A percentile compares a stretch with the other conserved stretches of the same genome.
phyloP scores from a whole-genome alignment of 495 filamentous ascomycete species.

The Melanomma pulvis-pyrius region DNA sequence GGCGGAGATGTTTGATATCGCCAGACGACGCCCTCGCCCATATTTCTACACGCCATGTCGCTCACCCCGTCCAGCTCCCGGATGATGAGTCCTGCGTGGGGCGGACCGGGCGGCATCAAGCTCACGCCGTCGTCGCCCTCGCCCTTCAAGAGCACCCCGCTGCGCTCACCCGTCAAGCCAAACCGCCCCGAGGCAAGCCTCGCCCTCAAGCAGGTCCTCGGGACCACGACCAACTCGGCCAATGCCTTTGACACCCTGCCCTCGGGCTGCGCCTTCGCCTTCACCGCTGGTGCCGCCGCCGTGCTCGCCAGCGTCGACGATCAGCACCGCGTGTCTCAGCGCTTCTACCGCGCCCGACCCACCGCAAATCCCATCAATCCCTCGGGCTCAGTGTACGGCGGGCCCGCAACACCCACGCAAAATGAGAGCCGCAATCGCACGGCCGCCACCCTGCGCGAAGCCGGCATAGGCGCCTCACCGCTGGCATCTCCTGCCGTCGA shows the following conservation, averaged over 20 bases:
- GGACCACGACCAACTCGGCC: constrained; percentile 80
- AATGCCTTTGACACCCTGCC: constrained; percentile 84
- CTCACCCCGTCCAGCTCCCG: constrained; percentile 51
- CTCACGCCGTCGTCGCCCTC: constrained; percentile 80
- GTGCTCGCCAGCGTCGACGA: constrained; percentile 83
- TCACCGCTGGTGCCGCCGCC: constrained; percentile 90
- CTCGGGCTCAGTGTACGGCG: constrained; percentile 48
- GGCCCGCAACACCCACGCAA: constrained; percentile 65
- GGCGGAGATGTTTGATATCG: constrained; percentile 33
- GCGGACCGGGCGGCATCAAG: constrained; percentile 55
- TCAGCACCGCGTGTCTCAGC: constrained; percentile 70
- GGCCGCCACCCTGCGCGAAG: constrained; percentile 59
- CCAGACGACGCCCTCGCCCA: constrained; percentile 30
- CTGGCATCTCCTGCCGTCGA: constrained; percentile 51
- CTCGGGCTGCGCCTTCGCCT: constrained; percentile 73
- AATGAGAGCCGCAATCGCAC: constrained; percentile 65
- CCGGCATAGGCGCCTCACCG: constrained; percentile 48
- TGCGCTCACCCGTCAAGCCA: constrained; percentile 62
- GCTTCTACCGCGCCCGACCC: constrained; percentile 87
- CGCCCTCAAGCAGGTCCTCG: constrained; percentile 79
- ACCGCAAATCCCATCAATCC: constrained; percentile 69
- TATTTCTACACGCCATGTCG: constrained; percentile 37
- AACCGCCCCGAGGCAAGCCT: constrained; percentile 57
- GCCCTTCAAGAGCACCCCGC: constrained; percentile 52
- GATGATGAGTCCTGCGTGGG: constrained; percentile 48